A percentile compares a stretch with the other conserved stretches of the same genome.
Conservation (phyloP, 257 asterid species). For the Parsonsia alboflavescens region DNA sequence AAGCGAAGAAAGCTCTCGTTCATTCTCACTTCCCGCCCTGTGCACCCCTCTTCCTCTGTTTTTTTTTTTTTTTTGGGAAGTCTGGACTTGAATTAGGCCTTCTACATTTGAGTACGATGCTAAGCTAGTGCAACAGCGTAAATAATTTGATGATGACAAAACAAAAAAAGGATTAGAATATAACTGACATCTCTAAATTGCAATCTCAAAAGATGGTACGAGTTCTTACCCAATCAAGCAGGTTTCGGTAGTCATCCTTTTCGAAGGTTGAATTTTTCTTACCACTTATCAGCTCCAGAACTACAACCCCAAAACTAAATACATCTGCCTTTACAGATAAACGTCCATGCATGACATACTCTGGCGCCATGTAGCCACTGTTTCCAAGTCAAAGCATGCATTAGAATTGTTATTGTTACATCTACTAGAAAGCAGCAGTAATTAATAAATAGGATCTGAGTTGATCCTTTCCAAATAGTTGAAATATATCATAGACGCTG, state of each 20-base stretch:
- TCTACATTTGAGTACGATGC: background rate
- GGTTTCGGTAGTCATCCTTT: slow-evolving; percentile 56
- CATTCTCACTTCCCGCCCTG: background rate
- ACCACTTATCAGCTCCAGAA: slow-evolving; percentile 90
- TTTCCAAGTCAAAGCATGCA: slow-evolving; percentile 21
- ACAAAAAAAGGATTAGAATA: background rate
- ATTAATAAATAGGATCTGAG: background rate
- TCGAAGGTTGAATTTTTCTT: slow-evolving; percentile 70
- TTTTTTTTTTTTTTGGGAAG: too few relatives aligned
- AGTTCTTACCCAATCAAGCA: slow-evolving; percentile 77
- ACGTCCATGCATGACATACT: slow-evolving; percentile 70
- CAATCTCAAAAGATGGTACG: background rate
- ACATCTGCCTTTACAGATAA: slow-evolving; percentile 82
- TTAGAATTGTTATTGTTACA: background rate
- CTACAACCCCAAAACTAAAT: slow-evolving; percentile 86
- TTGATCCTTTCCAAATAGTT: background rate
- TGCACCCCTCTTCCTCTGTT: background rate
- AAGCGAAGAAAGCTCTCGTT: background rate
- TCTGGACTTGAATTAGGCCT: background rate
- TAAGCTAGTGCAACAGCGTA: background rate
- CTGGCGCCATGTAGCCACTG: slow-evolving; percentile 99
- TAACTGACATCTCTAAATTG: background rate
- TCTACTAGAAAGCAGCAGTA: background rate
- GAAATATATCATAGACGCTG: background rate
- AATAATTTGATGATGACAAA: background rate